phyloP scores from a whole-genome alignment of 106 monocot genomes.

The Triglochin maritima region DNA sequence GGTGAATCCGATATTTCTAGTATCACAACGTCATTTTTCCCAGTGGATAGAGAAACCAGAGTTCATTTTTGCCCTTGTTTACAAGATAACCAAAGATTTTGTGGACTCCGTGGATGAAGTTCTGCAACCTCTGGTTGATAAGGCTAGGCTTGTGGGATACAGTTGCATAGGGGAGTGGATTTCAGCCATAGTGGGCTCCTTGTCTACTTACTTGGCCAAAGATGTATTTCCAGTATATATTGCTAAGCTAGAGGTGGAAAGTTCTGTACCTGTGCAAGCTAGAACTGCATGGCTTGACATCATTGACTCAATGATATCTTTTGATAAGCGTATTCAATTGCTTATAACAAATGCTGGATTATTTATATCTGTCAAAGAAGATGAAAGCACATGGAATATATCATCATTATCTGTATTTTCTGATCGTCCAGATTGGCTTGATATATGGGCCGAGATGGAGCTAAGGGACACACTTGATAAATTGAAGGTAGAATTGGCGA shows the following conservation, averaged over 20 bases:
- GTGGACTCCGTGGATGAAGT: conserved; percentile 88
- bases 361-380: conserved; percentile 42
- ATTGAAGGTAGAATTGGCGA: conserved; percentile 38
- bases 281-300: conserved; percentile 65
- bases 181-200: conserved; percentile 55
- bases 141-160: conserved; percentile 70
- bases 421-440: conserved; percentile 88
- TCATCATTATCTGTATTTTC: conserved; percentile 72
- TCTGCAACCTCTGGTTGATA: conserved; percentile 85
- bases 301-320: conserved; percentile 81
- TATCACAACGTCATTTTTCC: conserved; percentile 58
- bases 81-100: conserved; percentile 72
- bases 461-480: conserved; percentile 48
- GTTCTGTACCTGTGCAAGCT: conserved; percentile 13
- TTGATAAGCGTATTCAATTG: conserved; percentile 68
- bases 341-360: conserved; percentile 58
- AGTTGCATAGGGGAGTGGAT: conserved; percentile 99
- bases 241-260: conserved; percentile 37
- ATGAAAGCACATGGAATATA: conserved; percentile 43
- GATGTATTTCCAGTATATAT: conserved; percentile 65
- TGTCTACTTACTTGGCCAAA: conserved; percentile 67
- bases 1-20: conserved; percentile 59
- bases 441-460: conserved; percentile 76
- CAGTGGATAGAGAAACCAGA: conserved; percentile 92
- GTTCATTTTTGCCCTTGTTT: conserved; percentile 83